A percentile compares a stretch with the other conserved stretches of the same genome.
Conservation (phyloP, 176 grass and related monocot genomes). For the Triticum timopheevii region DNA sequence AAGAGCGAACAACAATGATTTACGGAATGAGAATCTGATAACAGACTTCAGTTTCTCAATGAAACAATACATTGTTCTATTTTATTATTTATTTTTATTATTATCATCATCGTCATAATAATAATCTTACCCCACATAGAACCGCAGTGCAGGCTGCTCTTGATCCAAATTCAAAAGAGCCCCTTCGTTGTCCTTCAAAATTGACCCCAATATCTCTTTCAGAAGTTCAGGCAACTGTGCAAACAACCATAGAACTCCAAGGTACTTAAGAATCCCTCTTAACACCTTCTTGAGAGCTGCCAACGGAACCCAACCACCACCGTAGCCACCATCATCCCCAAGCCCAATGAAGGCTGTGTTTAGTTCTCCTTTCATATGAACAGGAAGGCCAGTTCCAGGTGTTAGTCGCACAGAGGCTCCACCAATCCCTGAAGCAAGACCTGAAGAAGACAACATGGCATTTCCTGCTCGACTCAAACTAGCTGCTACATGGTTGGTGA, state of each 20-base stretch:
- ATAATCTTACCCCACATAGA: slow-evolving; percentile 90
- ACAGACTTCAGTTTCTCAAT: background rate
- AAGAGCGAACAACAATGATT: slow-evolving; percentile 14
- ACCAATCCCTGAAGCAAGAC: slow-evolving; percentile 71
- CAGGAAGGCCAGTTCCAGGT: slow-evolving; percentile 70
- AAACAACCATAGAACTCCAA: slow-evolving; percentile 98
- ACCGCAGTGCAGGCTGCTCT: slow-evolving; percentile 96
- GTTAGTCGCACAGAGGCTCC: slow-evolving; percentile 74
- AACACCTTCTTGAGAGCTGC: slow-evolving; percentile 97
- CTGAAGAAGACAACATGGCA: slow-evolving; percentile 75
- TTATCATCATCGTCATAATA: background rate
- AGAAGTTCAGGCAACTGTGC: slow-evolving; percentile 97
- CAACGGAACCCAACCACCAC: slow-evolving; percentile 98
- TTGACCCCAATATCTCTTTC: slow-evolving; percentile 96
- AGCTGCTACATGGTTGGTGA: slow-evolving; percentile 70
- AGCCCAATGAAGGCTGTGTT: slow-evolving; percentile 99
- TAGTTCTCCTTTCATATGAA: slow-evolving; percentile 96
- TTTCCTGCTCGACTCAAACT: slow-evolving; percentile 71
- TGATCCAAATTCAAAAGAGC: slow-evolving; percentile 99
- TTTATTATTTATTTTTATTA: no score
- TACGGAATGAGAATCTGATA: slow-evolving; percentile 11
- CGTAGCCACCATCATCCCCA: slow-evolving; percentile 99
- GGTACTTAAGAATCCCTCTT: slow-evolving; percentile 97
- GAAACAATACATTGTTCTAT: background rate
- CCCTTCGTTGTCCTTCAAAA: slow-evolving; percentile 98